Evolutionary conservation across 768 basidiomycete species (phyloP), one percentile per base, ranked within the genome.

Genomic region (Jaapia argillacea): DNA sequence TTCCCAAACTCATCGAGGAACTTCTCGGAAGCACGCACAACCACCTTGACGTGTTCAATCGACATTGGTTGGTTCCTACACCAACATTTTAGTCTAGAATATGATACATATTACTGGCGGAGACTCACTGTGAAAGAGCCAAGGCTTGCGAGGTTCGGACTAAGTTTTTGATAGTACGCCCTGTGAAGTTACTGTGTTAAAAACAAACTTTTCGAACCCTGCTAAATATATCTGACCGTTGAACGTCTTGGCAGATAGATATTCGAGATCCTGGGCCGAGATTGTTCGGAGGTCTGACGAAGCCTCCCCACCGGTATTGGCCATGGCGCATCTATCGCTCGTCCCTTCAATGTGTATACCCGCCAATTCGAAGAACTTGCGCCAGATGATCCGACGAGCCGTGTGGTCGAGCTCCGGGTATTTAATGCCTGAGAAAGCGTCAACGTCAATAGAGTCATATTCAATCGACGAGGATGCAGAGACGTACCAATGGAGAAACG

Each of bases 91-190:
- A 42, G n/a, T 2, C 35, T 6, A 23, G 36, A 20, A 38, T 31
- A 20, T 33, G 16, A 21, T 6, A 50, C 21, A 4, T 18, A 39
- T 24, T n/a, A n/a, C 4, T 20, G 3, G 16, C 4, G n/a, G 3
- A 22, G 23, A 37, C 28, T 35, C 21, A 58, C 57, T 40, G 20
- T 5, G 57, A 48, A 0, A 58, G 41, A 5, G 60, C 55, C 13
- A 59, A 47, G 4, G 58, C 56, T 31, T 59, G 58, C 2, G 61
- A 57, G 3, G 59, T 61, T 7, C 61, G 53, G n/a, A 60, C 55
- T 24, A 56, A 46, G 38, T 62, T 62, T 51, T 62, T 60, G 50
- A 60, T 62, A 1, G 51, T 52, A 3, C 54, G 48, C 10, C 60
- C 57, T 52, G 10, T 18, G 21, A 33, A 25, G 5, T 28, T 12